Evolutionary conservation across 1,284 basidiomycete genomes (phyloP).

Genomic region (Austroboletus niveus): DNA sequence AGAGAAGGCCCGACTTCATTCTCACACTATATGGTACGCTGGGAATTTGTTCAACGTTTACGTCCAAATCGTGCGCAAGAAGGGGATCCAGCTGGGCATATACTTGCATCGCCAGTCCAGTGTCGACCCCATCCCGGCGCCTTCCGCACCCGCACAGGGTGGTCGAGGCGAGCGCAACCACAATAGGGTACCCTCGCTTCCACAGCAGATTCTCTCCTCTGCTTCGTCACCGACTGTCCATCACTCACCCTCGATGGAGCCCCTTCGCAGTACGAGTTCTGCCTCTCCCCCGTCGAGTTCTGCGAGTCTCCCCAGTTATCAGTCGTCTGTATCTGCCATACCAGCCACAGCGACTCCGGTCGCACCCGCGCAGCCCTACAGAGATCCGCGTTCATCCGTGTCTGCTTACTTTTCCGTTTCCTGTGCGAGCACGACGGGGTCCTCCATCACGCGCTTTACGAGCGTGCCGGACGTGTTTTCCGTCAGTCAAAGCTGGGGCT

Average conservation of each 20-base stretch:
- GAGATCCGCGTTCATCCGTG: slow-evolving; percentile 67
- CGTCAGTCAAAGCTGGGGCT: slow-evolving; percentile 78
- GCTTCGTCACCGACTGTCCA: slow-evolving; percentile 32
- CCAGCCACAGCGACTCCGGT: slow-evolving; percentile 44
- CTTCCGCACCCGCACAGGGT: slow-evolving; percentile 19
- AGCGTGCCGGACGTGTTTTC: slow-evolving; percentile 86
- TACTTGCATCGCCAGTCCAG: slow-evolving; percentile 87
- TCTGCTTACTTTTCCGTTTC: slow-evolving; percentile 82
- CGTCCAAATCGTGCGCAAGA: slow-evolving; percentile 79
- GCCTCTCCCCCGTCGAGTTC: slow-evolving; percentile 24
- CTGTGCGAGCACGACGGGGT: slow-evolving; percentile 80
- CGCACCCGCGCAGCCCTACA: slow-evolving; percentile 63
- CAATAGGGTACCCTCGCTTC: slow-evolving; percentile 28
- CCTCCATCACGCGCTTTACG: slow-evolving; percentile 79
- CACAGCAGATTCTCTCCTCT: slow-evolving; percentile 21
- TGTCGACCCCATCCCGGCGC: slow-evolving; percentile 61
- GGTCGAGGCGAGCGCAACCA: slow-evolving; percentile 21
- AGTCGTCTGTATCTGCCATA: slow-evolving; percentile 24
- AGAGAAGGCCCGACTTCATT: slow-evolving; percentile 80
- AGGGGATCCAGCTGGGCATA: slow-evolving; percentile 78
- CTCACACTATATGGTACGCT: slow-evolving; percentile 77
- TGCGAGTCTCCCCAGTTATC: slow-evolving; percentile 21
- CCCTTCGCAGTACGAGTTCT: slow-evolving; percentile 43
- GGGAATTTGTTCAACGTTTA: slow-evolving; percentile 85
- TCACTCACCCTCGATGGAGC: slow-evolving; percentile 45